A percentile compares a stretch with the other conserved stretches of the same genome.
phyloP scores from a whole-genome alignment of 1,139 yeast species.

The Pichia sp. region DNA sequence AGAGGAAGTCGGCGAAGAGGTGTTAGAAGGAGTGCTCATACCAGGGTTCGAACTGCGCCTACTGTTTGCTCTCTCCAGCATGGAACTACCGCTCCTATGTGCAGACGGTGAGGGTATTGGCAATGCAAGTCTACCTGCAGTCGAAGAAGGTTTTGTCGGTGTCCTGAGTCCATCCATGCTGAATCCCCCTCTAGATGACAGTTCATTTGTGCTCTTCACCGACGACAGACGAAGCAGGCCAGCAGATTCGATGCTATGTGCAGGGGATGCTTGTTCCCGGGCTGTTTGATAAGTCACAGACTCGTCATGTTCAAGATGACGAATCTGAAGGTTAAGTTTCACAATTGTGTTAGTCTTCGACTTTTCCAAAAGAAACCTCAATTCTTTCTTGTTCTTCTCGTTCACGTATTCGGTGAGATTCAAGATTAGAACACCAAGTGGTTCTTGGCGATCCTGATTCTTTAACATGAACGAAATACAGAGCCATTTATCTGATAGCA shows the following conservation, averaged over 20 bases:
- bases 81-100: not conserved
- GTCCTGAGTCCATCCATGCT: not conserved
- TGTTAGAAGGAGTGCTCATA: not conserved
- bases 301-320: constrained; percentile 15
- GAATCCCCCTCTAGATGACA: not conserved
- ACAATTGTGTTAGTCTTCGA: constrained; percentile 81
- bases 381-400: constrained; percentile 47
- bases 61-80: not conserved
- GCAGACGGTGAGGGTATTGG: constrained; percentile 3
- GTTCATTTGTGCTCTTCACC: not conserved
- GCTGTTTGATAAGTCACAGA: constrained; percentile 3
- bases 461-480: constrained; percentile 37
- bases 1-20: not conserved
- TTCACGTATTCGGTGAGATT: constrained; percentile 71
- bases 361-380: constrained; percentile 65
- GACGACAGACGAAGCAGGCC: not conserved
- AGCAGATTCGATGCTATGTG: not conserved
- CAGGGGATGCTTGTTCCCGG: not conserved
- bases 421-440: constrained; percentile 62
- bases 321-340: constrained; percentile 38
- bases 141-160: not conserved
- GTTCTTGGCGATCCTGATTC: constrained; percentile 34
- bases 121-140: not conserved
- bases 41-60: not conserved
- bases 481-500: constrained; percentile 35